These are phyloP conservation scores for Tylopilus sp. DNA, from an alignment of 768 basidiomycete species.

Conservation along the genomic window DNA sequence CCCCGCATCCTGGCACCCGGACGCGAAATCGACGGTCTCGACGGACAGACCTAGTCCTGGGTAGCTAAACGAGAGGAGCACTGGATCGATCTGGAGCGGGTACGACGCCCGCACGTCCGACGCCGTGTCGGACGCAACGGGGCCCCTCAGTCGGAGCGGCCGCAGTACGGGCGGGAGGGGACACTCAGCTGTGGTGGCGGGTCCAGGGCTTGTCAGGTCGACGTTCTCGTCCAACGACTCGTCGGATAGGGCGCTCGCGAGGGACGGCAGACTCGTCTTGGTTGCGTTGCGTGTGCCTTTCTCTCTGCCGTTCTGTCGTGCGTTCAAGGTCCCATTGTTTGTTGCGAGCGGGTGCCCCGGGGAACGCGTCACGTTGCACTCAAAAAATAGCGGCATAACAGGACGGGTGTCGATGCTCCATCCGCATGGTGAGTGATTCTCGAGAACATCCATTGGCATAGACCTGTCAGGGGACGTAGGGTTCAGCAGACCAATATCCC, in stretches of 20 bases:
- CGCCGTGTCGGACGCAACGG: constrained; percentile 1
- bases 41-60: background rate
- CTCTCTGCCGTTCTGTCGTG: background rate
- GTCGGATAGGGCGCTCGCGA: constrained; percentile 19
- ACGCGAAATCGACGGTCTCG: background rate
- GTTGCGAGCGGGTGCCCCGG: background rate
- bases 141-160: constrained; percentile 17
- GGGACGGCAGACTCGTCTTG: constrained; percentile 11
- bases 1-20: background rate
- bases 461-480: constrained; percentile 1
- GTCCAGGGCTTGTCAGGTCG: constrained; percentile 4
- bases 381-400: background rate
- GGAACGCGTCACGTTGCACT: background rate
- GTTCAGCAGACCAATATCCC: background rate
- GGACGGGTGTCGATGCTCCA: constrained; percentile 1
- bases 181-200: constrained; percentile 2
- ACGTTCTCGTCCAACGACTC: constrained; percentile 12
- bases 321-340: background rate
- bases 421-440: background rate
- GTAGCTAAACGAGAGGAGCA: constrained; percentile 19
- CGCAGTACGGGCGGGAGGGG: constrained; percentile 22
- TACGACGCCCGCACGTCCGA: background rate
- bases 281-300: background rate
- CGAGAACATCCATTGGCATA: background rate
- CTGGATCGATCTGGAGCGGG: constrained; percentile 27